Base-by-base conservation (phyloP, 23 red algal genomes). In the Chondrus crispus region DNA sequence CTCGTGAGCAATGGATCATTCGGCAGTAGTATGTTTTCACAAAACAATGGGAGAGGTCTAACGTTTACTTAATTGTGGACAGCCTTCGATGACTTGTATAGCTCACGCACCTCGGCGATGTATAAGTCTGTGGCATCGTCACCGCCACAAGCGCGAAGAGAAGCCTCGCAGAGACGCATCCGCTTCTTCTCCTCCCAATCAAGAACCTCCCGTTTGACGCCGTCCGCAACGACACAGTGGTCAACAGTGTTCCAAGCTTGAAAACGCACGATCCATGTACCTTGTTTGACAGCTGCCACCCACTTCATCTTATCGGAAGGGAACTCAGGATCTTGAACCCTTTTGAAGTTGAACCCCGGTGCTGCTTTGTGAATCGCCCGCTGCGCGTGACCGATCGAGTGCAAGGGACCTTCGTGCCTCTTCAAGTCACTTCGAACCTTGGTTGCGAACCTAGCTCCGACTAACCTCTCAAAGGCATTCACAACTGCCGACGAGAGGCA, bases 381-480 rank as follows among this genome's bases (percentile, higher is more conserved):
- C 37, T 86, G 82, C 10, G 19, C 47, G 53, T 44, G 51, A 26
- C 58, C 82, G 13, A 86, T 68, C 62, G 62, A 86, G 4, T 37
- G 3, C 10, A 80, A 80, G 1, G 46, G 2, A 8, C 1, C 19
- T 1, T 2, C 5, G 18, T 16, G 35, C 5, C 40, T 10, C 46
- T 54, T 51, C n/a, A 80, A 28, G 20, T 2, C 4, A 2, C 5
- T 4, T 51, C 22, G 3, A 4, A 55, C 6, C 1, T 55, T 55
- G 9, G 5, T n/a, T n/a, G n/a, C n/a, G n/a, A n/a, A n/a, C n/a
- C n/a, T n/a, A n/a, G n/a, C n/a, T n/a, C n/a, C n/a, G n/a, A n/a
- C n/a, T n/a, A n/a, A n/a, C n/a, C n/a, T n/a, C n/a, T 11, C 82
- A 6, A 51, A 38, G 11, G 82, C 82, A 86, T 71, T 86, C 36